Conservation (phyloP, 306 rosid genomes). For the Amphicarpaea edgeworthii region DNA sequence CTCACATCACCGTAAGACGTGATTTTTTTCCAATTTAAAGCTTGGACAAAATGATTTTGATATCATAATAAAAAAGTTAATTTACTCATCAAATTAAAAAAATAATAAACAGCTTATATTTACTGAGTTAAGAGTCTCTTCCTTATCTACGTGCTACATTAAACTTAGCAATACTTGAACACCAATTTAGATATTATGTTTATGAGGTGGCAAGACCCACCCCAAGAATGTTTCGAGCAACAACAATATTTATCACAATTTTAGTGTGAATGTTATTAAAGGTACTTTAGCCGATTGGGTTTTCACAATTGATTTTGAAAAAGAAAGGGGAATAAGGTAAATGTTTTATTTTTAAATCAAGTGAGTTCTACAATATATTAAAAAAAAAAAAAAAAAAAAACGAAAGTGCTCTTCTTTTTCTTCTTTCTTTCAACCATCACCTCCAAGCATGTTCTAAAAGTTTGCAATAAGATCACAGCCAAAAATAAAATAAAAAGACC, state of each 20-base stretch:
- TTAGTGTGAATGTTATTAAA: not conserved
- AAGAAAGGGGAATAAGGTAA: not conserved
- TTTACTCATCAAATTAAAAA: not conserved
- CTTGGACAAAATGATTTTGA: not conserved
- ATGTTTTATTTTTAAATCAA: not conserved
- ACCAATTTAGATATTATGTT: not conserved
- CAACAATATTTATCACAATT: not conserved
- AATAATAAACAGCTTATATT: not conserved
- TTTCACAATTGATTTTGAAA: not conserved
- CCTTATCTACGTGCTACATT: not conserved
- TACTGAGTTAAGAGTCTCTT: not conserved
- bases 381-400: not conserved
- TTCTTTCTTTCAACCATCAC: not conserved
- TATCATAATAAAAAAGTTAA: not conserved
- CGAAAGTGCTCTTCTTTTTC: not conserved
- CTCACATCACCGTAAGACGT: not conserved
- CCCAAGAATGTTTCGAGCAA: not conserved
- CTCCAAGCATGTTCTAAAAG: not conserved
- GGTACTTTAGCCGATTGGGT: not conserved
- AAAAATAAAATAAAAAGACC: not conserved
- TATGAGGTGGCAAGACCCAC: not conserved
- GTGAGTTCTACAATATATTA: not conserved
- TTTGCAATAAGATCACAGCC: not conserved
- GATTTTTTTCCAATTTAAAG: not conserved
- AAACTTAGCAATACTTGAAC: not conserved